Percentiles rank a stretch among this genome's conserved stretches.
Conservation (phyloP, 805 yeast species). For the Torulaspora delbrueckii region DNA sequence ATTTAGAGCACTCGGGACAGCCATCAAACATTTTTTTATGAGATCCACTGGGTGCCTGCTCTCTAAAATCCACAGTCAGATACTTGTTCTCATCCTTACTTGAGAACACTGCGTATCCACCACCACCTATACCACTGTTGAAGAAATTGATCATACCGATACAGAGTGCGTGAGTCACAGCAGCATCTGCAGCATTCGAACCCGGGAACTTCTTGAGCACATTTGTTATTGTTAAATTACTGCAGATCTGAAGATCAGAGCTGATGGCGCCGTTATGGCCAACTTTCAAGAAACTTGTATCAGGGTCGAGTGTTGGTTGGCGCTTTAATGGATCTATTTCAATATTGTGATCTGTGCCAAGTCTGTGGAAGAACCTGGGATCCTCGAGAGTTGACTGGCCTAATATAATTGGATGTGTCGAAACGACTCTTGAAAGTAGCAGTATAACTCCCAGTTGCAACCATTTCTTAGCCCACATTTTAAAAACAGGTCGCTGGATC, state of each 20-base stretch:
- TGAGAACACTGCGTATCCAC: slow-evolving; percentile 58
- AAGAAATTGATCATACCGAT: slow-evolving; percentile 79
- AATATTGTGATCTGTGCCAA: slow-evolving; percentile 33
- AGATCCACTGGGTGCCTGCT: slow-evolving; percentile 69
- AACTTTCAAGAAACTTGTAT: slow-evolving; percentile 19
- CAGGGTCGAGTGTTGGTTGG: slow-evolving; percentile 37
- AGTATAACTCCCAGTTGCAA: not conserved
- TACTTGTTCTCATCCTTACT: slow-evolving; percentile 42
- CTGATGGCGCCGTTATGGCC: slow-evolving; percentile 35
- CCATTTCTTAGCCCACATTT: not conserved
- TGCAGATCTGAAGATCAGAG: slow-evolving; percentile 37
- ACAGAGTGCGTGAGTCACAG: slow-evolving; percentile 82
- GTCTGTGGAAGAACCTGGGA: slow-evolving; percentile 65
- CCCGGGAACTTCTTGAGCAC: slow-evolving; percentile 31
- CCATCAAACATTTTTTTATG: slow-evolving; percentile 58
- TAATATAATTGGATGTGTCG: not conserved
- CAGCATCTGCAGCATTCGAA: slow-evolving; percentile 92
- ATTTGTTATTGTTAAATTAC: slow-evolving; percentile 24
- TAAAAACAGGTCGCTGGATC: not conserved
- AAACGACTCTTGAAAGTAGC: not conserved
- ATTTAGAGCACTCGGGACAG: slow-evolving; percentile 46
- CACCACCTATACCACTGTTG: slow-evolving; percentile 91
- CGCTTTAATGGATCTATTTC: slow-evolving; percentile 38
- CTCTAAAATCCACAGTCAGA: slow-evolving; percentile 77
- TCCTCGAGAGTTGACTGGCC: not conserved